Evolutionary conservation across 2,329 filamentous ascomycete genomes (phyloP), one percentile per base, ranked within the genome.

Genomic region (Trichoderma brevicompactum): DNA sequence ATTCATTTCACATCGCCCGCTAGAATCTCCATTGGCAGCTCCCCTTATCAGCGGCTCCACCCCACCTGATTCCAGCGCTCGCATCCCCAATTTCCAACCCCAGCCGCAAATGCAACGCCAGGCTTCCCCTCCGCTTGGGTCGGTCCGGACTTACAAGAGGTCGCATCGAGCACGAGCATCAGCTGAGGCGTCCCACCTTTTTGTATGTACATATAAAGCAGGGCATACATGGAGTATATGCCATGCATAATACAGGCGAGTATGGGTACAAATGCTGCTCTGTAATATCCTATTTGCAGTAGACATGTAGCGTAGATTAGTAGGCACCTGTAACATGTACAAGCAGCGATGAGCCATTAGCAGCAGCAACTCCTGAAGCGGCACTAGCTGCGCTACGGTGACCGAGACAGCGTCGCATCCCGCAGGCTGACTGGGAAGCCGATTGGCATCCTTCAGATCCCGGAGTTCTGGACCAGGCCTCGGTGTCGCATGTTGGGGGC

Each of bases 331-430:
- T n/a, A n/a, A n/a, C n/a, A n/a, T n/a, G n/a, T n/a, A n/a, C 23
- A 28, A 28, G 23, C 23, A 28, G 23, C 38, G 46, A 50, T 17
- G 49, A 17, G 9, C n/a, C 34, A 19, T 53, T 17, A n/a, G 34
- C 49, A 53, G 34, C 32, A 38, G 34, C 28, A 36, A n/a, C 32
- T 53, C 12, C 40, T 43, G 12, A 12, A 2, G 23, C 23, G 23
- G 50, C 23, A 28, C 23, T 28, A 28, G 23, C 5, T 28, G 23
- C 23, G 23, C 23, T 28, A 28, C 19, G 40, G 49, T 23, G 50
- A 48, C 60, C 50, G 60, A 63, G 38, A 15, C 52, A 62, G 53
- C 61, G 61, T 64, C 52, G 61, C n/a, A 64, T 64, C 61, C 61
- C 59, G 59, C 40, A 46, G 48, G 34, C 38, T 38, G 59, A 54